A percentile compares a stretch with the other conserved stretches of the same genome.
These are phyloP conservation scores for Yarrowia sp. DNA, from an alignment of 805 yeast species.

Conservation along the genomic window DNA sequence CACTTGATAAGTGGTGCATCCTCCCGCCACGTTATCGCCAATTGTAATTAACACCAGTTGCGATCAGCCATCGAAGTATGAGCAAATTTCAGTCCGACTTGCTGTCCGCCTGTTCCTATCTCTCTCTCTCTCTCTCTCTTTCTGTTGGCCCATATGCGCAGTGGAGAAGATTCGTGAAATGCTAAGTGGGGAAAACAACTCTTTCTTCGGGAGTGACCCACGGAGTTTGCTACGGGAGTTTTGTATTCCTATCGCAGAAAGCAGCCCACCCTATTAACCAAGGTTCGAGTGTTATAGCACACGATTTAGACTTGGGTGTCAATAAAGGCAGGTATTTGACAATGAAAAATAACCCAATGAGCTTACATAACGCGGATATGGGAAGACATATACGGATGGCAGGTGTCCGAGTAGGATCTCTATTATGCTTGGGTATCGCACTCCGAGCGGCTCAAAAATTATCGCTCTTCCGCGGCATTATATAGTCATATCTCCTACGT, in stretches of 20 bases:
- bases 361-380: neutral
- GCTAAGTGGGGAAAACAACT: neutral
- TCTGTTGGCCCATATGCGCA: neutral
- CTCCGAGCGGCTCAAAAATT: too few relatives aligned
- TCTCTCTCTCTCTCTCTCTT: neutral
- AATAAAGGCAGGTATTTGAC: neutral
- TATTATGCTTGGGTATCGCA: neutral
- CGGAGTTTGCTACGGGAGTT: neutral
- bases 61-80: too few relatives aligned
- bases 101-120: too few relatives aligned
- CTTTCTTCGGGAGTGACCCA: neutral
- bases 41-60: too few relatives aligned
- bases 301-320: neutral
- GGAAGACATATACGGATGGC: neutral
- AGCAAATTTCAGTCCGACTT: too few relatives aligned
- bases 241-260: neutral
- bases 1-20: too few relatives aligned
- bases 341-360: neutral
- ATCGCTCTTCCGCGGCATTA: neutral
- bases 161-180: neutral
- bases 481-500: neutral
- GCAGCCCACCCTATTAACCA: neutral
- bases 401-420: neutral
- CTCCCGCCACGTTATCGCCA: too few relatives aligned
- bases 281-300: neutral